Evolutionary conservation across 176 grass and related monocot species (phyloP).

Genomic region (Oryza officinalis): DNA sequence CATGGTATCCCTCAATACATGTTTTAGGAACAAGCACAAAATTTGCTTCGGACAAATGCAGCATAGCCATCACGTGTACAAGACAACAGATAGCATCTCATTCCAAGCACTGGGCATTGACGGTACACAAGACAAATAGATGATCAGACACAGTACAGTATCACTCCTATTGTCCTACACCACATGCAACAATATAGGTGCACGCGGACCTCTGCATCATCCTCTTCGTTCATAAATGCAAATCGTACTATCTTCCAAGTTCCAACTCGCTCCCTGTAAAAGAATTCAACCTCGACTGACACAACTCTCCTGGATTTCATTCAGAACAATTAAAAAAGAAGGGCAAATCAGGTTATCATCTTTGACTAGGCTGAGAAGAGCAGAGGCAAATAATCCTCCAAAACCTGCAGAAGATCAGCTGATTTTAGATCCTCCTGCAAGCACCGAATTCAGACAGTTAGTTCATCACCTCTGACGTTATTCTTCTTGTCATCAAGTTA

Average conservation of each 20-base stretch:
- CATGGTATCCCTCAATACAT: constrained; percentile 63
- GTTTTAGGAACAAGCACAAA: constrained; percentile 72
- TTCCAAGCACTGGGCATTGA: constrained; percentile 75
- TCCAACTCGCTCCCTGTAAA: constrained; percentile 53
- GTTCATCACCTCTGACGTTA: neutral
- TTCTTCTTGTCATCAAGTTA: constrained; percentile 28
- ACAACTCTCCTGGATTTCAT: neutral
- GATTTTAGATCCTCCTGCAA: constrained; percentile 57
- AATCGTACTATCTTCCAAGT: constrained; percentile 75
- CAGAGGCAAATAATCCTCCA: constrained; percentile 71
- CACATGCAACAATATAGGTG: neutral
- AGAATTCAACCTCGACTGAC: neutral
- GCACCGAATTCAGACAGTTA: constrained; percentile 3
- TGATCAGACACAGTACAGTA: neutral
- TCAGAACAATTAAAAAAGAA: neutral
- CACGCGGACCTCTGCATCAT: constrained; percentile 66
- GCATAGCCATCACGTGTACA: constrained; percentile 72
- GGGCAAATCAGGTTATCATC: constrained; percentile 47
- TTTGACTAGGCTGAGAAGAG: constrained; percentile 68
- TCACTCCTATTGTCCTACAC: neutral
- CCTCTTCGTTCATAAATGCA: constrained; percentile 89
- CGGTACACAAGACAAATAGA: constrained; percentile 36
- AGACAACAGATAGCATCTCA: constrained; percentile 64
- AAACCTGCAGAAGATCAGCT: constrained; percentile 59
- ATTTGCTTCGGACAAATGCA: constrained; percentile 64